Evolutionary conservation across 805 yeast genomes (phyloP), one percentile per base, ranked within the genome.

Genomic region (Suhomyces prunicola): DNA sequence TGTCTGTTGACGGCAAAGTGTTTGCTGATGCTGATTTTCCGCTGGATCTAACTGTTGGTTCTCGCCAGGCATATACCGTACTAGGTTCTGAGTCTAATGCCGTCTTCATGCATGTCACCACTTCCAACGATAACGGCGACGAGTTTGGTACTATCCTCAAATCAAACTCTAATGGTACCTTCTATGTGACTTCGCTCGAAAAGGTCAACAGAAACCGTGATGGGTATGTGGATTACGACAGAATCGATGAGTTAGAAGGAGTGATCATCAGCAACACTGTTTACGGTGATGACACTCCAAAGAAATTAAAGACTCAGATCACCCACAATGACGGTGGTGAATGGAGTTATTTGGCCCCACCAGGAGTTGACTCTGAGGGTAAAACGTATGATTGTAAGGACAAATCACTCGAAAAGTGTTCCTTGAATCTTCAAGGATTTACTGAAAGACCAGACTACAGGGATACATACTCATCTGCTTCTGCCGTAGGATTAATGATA

Each of bases 241-340:
- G 86, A 59, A 76, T 91, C 60, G 86, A 84, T 60, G 87, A 88
- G 6, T 69, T 92, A 17, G 97, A 93, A 69, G 99, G 99, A 44
- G 85, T 91, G 2, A 78, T 90, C 1, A 58, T 92, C 7, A 80
- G 87, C 19, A 93, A 93, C 67, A 72, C 80, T 4, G 96, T 92
- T 3, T 56, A 69, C 7, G 88, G 88, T 59, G 68, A 79, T 0
- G 69, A 72, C 1, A 62, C 56, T 0, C 58, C 66, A 7, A 92
- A 92, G 67, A 68, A 75, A 57, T 67, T 93, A 54, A 84, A 84
- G 65, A 80, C 97, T 0, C 78, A 75, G 67, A 88, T 92, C 51
- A 83, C 97, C 0, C 90, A 86, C 64, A 90, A 90, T 67, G 97
- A 94, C 68, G 99, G 97, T 52, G 89, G 93, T 4, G 85, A 86